Conservation (phyloP, 2,329 filamentous ascomycete genomes). For the Paracoccidioides lutzii region DNA sequence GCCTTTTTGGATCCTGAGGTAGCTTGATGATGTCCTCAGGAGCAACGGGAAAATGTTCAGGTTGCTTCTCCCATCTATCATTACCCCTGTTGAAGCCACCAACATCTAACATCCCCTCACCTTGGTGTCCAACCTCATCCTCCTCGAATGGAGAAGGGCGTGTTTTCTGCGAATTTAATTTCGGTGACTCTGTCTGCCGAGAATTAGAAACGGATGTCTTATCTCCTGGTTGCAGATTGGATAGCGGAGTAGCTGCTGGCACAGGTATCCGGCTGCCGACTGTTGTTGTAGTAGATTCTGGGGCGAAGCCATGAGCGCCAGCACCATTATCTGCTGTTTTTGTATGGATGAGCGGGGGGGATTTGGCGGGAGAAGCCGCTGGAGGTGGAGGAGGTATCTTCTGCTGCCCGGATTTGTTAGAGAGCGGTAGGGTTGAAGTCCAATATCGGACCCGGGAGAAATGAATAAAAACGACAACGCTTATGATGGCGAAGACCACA, state of each 20-base stretch:
- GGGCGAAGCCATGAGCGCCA: constrained; percentile 3
- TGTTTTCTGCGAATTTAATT: background rate
- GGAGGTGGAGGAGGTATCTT: constrained; percentile 2
- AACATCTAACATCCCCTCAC: constrained; percentile 24
- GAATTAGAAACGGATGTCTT: background rate
- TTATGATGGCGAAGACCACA: constrained; percentile 32
- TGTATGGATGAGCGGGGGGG: background rate
- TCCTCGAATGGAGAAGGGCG: background rate
- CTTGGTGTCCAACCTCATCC: constrained; percentile 20
- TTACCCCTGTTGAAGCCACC: constrained; percentile 17
- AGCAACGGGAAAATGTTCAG: constrained; percentile 66
- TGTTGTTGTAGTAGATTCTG: background rate
- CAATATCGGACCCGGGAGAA: constrained; percentile 36
- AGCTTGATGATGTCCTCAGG: constrained; percentile 61
- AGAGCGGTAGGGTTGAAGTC: constrained; percentile 8
- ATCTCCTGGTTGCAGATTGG: background rate
- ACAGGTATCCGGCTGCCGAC: background rate
- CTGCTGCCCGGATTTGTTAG: background rate
- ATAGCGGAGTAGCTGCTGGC: background rate
- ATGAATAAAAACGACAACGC: constrained; percentile 37
- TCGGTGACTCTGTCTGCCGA: background rate
- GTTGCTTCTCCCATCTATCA: constrained; percentile 60
- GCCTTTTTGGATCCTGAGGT: constrained; percentile 15
- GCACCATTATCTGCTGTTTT: background rate
- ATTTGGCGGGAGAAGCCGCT: background rate